Conservation (phyloP, 225 moss, liverwort and hornwort genomes). For the Pseudisothecium myosuroides region DNA sequence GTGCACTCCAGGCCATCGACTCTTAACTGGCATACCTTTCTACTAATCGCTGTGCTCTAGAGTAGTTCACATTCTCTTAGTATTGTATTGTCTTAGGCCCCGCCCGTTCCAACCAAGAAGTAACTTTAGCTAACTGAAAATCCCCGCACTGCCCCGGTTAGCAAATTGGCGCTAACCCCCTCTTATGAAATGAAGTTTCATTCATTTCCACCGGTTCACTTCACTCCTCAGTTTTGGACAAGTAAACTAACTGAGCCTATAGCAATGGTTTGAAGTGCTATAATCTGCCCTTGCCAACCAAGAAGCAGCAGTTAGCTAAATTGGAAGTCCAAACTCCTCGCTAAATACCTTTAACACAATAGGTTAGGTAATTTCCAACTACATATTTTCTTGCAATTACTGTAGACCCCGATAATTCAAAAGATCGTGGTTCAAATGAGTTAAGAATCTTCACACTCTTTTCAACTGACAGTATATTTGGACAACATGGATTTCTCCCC, state of each 20-base stretch:
- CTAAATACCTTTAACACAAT: neutral
- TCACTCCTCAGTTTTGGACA: neutral
- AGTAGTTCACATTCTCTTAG: neutral
- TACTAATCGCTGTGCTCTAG: neutral
- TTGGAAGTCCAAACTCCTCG: neutral
- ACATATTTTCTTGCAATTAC: neutral
- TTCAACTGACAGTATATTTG: neutral
- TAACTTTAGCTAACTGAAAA: neutral
- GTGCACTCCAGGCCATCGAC: neutral
- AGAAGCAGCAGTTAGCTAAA: neutral
- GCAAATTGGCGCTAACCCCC: neutral
- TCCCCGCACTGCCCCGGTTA: neutral
- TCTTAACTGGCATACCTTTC: neutral
- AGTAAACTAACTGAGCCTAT: no score
- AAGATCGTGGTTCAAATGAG: neutral
- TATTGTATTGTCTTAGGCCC: neutral
- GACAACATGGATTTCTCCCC: neutral
- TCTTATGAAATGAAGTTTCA: neutral
- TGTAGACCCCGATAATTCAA: neutral
- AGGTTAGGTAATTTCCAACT: neutral
- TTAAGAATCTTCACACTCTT: neutral
- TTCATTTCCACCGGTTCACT: neutral
- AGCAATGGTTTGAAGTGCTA: neutral
- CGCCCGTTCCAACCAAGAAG: neutral
- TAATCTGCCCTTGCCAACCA: neutral